These are phyloP conservation scores for Diddensiella santjacobensis DNA, from an alignment of 805 yeast genomes.

Conservation along the genomic window DNA sequence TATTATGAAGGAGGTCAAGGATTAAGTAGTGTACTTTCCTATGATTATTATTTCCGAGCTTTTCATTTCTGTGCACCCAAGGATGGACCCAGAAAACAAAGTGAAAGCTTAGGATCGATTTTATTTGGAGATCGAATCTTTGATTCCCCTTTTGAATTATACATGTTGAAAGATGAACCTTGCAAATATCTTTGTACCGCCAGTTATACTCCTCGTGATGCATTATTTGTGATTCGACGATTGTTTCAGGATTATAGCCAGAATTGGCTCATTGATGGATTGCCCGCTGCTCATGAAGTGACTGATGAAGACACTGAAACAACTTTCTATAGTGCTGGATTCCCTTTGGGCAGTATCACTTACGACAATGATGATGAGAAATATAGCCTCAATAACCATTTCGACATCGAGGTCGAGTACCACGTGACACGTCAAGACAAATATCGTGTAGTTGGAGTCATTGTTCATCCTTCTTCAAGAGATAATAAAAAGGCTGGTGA, in stretches of 20 bases:
- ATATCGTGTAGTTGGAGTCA: slow-evolving; percentile 87
- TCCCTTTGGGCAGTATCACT: slow-evolving; percentile 69
- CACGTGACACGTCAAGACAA: slow-evolving; percentile 66
- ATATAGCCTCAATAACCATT: slow-evolving; percentile 77
- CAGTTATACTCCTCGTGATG: slow-evolving; percentile 58
- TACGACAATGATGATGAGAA: slow-evolving; percentile 48
- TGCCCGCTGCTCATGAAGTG: slow-evolving; percentile 73
- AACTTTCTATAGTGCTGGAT: slow-evolving; percentile 74
- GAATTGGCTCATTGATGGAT: slow-evolving; percentile 92
- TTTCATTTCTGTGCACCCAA: slow-evolving; percentile 81
- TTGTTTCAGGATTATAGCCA: slow-evolving; percentile 80
- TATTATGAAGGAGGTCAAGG: slow-evolving; percentile 31
- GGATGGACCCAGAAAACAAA: slow-evolving; percentile 61
- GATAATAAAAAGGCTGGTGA: slow-evolving; percentile 33
- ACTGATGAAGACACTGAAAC: slow-evolving; percentile 54
- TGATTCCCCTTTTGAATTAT: slow-evolving; percentile 81
- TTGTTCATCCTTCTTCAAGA: slow-evolving; percentile 66
- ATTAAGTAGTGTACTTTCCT: slow-evolving; percentile 32
- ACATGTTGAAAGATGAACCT: slow-evolving; percentile 66
- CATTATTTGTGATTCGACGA: slow-evolving; percentile 70
- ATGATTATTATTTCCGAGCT: slow-evolving; percentile 66
- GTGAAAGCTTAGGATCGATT: slow-evolving; percentile 88
- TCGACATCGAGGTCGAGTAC: slow-evolving; percentile 72
- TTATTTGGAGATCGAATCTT: slow-evolving; percentile 94
- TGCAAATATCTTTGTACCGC: slow-evolving; percentile 68